Percentiles rank a stretch among this genome's conserved stretches.
phyloP scores from a whole-genome alignment of 257 asterid species.

The Ophiorrhiza pumila region DNA sequence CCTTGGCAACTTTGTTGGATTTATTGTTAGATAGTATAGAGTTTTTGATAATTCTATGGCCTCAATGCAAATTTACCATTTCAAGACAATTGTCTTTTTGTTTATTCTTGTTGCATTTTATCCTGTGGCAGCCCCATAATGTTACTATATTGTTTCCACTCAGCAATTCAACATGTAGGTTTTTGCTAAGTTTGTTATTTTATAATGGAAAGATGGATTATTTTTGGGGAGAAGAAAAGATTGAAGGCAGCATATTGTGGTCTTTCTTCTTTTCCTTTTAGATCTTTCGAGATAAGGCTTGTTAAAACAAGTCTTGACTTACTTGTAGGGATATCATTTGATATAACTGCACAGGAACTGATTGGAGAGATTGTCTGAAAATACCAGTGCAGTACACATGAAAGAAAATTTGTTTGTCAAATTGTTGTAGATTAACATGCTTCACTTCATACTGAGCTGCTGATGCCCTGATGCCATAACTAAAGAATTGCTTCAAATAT shows the following conservation, averaged over 20 bases:
- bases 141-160: neutral
- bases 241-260: too few relatives aligned
- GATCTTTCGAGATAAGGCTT: neutral
- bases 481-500: neutral
- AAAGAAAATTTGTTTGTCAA: neutral
- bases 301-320: too few relatives aligned
- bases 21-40: neutral
- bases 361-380: neutral
- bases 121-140: neutral
- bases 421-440: neutral
- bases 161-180: neutral
- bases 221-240: neutral
- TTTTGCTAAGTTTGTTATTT: neutral
- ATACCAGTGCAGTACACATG: neutral
- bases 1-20: neutral
- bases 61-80: neutral
- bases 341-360: neutral
- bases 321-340: neutral
- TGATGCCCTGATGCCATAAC: neutral
- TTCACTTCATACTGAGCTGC: neutral
- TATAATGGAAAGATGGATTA: neutral
- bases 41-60: neutral
- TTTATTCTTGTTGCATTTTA: neutral
- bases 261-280: neutral
- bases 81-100: neutral